A percentile compares a stretch with the other conserved stretches of the same genome.
These are phyloP conservation scores for Chrysoporthe deuterocubensis DNA, from an alignment of 2,329 filamentous ascomycete species.

Conservation along the genomic window DNA sequence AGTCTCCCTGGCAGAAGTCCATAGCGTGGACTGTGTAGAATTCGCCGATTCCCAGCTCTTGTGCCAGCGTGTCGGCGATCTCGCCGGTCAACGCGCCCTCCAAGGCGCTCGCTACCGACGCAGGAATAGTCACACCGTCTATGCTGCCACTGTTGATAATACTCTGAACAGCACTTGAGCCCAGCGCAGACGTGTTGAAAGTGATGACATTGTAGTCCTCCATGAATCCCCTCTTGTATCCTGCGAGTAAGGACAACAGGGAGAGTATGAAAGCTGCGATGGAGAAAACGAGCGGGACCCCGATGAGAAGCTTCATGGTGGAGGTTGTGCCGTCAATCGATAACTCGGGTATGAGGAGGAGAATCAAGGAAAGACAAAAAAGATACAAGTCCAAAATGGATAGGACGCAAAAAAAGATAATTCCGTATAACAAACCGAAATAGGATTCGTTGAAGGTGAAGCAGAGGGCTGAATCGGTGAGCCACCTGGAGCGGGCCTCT, in stretches of 20 bases:
- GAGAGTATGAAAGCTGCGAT: constrained; percentile 42
- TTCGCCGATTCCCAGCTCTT: constrained; percentile 37
- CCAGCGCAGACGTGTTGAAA: constrained; percentile 48
- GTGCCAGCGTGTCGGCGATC: constrained; percentile 32
- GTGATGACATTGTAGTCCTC: constrained; percentile 45
- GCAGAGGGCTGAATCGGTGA: not conserved
- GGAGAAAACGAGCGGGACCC: constrained; percentile 39
- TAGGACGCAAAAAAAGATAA: not conserved
- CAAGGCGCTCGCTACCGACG: constrained; percentile 30
- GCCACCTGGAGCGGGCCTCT: not conserved
- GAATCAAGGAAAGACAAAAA: not conserved
- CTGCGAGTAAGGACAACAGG: constrained; percentile 43
- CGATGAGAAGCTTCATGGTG: constrained; percentile 20
- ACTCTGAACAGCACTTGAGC: constrained; percentile 39
- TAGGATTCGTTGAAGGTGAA: not conserved
- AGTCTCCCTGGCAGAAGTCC: constrained; percentile 37
- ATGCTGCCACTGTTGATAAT: constrained; percentile 7
- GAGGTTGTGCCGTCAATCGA: not conserved
- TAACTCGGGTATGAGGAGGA: not conserved
- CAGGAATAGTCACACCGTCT: constrained; percentile 2
- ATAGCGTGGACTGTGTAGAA: constrained; percentile 40
- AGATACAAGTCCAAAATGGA: not conserved
- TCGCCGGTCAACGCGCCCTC: constrained; percentile 28
- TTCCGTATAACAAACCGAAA: not conserved
- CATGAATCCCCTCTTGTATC: constrained; percentile 41